Base-by-base conservation (phyloP, 2,329 filamentous ascomycete species). In the Cadophora luteo-olivacea region DNA sequence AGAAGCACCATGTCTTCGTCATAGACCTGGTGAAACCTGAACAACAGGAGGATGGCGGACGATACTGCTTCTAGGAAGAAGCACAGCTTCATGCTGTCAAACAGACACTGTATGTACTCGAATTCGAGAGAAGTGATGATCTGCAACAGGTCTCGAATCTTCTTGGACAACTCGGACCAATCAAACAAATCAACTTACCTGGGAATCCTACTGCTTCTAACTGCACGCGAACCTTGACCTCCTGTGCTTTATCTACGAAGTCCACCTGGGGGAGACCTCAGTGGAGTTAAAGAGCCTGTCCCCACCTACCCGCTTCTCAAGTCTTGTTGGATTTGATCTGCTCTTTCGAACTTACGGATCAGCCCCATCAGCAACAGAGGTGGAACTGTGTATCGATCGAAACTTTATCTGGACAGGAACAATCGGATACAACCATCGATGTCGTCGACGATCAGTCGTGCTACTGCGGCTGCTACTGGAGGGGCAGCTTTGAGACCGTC, bases 401-500 rank as follows among this genome's bases (percentile, higher is more conserved):
- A 58, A 25, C n/a, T 14, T 6, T 22, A 58, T 25, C 33, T 57
- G 4, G 4, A 24, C 19, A 58, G 25, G 16, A 9, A 4, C 19
- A 32, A 57, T 24, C n/a, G 19, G 14, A 16, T 38, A 25, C 22
- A 38, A 29, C 14, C 19, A 24, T 12, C 29, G 3, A 58, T 58
- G 55, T 58, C 55, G 32, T 58, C 55, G 33, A 41, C 55, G 12
- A 38, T 58, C 8, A 41, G 33, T 33, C 55, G 33, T 24, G 55
- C 55, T 2, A 36, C 33, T 38, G 55, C 55, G 32, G n/a, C 41
- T 14, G 55, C 55, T n/a, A 55, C 62, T 7, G 49, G 62, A 41
- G 22, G 49, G 25, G 51, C 25, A 55, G 62, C 62, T 29, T n/a
- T 41, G 7, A 29, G n/a, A 11, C 62, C 62, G 45, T 54, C 32